A percentile compares a stretch with the other conserved stretches of the same genome.
Conservation (phyloP, 2,329 filamentous ascomycete genomes). For the Colletotrichum costaricense region DNA sequence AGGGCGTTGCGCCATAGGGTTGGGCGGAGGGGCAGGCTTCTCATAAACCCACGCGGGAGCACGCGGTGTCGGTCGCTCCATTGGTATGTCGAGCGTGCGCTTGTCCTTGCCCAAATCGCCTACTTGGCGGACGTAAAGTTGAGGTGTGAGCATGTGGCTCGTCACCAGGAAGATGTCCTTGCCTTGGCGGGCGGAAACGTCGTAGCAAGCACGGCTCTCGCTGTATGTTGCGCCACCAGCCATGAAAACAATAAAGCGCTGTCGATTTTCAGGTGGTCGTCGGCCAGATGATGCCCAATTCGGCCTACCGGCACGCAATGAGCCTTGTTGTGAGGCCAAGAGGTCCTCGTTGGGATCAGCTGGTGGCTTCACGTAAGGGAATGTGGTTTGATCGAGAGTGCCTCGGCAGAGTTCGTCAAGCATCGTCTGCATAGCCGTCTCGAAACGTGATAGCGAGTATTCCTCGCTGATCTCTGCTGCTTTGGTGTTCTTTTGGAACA, state of each 20-base stretch:
- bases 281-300: constrained; percentile 92
- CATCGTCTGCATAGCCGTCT: constrained; percentile 84
- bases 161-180: constrained; percentile 90
- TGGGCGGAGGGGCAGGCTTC: constrained; percentile 67
- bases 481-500: constrained; percentile 78
- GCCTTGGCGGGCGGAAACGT: constrained; percentile 77
- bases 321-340: constrained; percentile 71
- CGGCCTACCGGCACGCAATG: constrained; percentile 89
- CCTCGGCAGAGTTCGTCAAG: constrained; percentile 80
- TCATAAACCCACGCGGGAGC: constrained; percentile 91
- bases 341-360: constrained; percentile 71
- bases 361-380: constrained; percentile 80
- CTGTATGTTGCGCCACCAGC: constrained; percentile 95
- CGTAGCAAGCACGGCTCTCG: constrained; percentile 90
- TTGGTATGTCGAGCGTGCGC: constrained; percentile 81
- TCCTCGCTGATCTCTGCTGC: constrained; percentile 73
- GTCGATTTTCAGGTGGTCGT: constrained; percentile 80
- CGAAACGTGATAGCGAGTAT: constrained; percentile 87
- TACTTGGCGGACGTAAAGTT: constrained; percentile 84
- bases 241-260: constrained; percentile 93
- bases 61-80: constrained; percentile 82
- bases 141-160: constrained; percentile 91
- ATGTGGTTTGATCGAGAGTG: constrained; percentile 72
- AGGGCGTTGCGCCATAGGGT: constrained; percentile 46
- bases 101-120: constrained; percentile 82